Conservation (phyloP, 352 stramenopile genomes). For the Globisporangium nodosum region DNA sequence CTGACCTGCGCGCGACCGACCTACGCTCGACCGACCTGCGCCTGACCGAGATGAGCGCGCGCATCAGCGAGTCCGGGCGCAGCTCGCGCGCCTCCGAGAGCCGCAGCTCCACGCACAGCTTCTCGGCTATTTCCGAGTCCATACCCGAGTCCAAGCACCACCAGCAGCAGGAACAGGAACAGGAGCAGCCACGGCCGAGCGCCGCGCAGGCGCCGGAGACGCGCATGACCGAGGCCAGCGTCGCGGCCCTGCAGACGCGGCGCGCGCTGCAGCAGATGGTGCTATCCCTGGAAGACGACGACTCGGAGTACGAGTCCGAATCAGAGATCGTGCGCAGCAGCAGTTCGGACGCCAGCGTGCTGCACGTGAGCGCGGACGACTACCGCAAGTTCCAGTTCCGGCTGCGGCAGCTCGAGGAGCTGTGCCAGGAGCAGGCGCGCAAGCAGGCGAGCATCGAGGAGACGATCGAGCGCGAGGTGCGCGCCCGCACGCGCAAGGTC, state of each 20-base stretch:
- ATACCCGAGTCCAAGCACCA: constrained; percentile 12
- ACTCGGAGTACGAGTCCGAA: constrained; percentile 65
- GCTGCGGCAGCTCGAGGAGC: constrained; percentile 68
- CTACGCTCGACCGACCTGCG: constrained; percentile 25
- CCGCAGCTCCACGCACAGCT: neutral
- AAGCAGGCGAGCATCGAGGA: constrained; percentile 73
- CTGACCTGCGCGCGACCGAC: constrained; percentile 22
- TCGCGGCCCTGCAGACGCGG: constrained; percentile 70
- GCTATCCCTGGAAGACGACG: constrained; percentile 69
- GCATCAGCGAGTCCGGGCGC: constrained; percentile 11
- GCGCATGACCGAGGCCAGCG: constrained; percentile 54
- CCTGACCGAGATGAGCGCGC: constrained; percentile 15
- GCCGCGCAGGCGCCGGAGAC: constrained; percentile 14
- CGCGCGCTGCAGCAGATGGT: constrained; percentile 83
- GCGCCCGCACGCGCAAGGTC: constrained; percentile 53
- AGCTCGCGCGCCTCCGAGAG: constrained; percentile 9
- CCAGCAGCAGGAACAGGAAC: constrained; percentile 6
- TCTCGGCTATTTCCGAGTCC: neutral
- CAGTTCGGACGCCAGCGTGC: constrained; percentile 17
- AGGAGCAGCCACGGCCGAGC: constrained; percentile 10
- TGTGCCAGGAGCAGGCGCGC: constrained; percentile 59
- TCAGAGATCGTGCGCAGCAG: constrained; percentile 17
- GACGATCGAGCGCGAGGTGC: constrained; percentile 74
- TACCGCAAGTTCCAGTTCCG: constrained; percentile 84
- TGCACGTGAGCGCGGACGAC: constrained; percentile 62